These are phyloP conservation scores for Naganishia vaughanmartiniae DNA, from an alignment of 768 basidiomycete genomes.

Conservation along the genomic window DNA sequence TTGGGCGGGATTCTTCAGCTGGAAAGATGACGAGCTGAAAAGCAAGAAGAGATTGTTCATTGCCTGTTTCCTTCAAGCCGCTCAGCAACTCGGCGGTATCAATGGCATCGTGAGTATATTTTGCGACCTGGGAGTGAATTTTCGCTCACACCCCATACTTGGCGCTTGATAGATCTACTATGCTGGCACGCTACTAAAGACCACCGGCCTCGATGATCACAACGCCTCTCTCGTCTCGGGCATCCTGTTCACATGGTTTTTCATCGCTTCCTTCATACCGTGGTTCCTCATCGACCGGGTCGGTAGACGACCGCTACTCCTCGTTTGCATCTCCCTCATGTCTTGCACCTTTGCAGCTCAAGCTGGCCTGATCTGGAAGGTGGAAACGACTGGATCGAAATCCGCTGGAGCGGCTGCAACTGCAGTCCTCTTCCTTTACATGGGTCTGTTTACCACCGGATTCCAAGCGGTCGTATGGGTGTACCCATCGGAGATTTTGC, in stretches of 20 bases:
- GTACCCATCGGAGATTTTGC: conserved; percentile 29
- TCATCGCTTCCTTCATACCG: conserved; percentile 49
- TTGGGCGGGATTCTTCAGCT: conserved; percentile 37
- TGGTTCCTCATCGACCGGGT: conserved; percentile 46
- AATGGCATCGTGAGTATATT: conserved; percentile 36
- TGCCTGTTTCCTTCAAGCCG: conserved; percentile 43
- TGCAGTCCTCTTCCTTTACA: conserved; percentile 40
- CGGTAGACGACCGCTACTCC: conserved; percentile 40
- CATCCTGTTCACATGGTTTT: conserved; percentile 48
- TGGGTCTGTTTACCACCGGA: conserved; percentile 40
- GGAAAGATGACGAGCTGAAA: conserved; percentile 36
- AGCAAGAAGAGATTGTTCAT: conserved; percentile 40
- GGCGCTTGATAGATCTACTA: conserved; percentile 37
- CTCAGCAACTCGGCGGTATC: conserved; percentile 44
- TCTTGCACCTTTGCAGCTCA: conserved; percentile 38
- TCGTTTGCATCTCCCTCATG: conserved; percentile 42
- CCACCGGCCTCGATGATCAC: conserved; percentile 33
- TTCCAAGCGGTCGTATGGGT: conserved; percentile 33
- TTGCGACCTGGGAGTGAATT: not conserved
- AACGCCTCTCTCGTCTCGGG: conserved; percentile 39
- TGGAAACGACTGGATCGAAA: conserved; percentile 27
- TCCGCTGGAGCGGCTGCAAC: conserved; percentile 36
- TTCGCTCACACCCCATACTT: no score
- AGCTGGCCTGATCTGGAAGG: conserved; percentile 36
- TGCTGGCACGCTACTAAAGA: conserved; percentile 36